Evolutionary conservation across 495 filamentous ascomycete species (phyloP), one percentile per base, ranked within the genome.

Genomic region (Penicillium maclennaniae): DNA sequence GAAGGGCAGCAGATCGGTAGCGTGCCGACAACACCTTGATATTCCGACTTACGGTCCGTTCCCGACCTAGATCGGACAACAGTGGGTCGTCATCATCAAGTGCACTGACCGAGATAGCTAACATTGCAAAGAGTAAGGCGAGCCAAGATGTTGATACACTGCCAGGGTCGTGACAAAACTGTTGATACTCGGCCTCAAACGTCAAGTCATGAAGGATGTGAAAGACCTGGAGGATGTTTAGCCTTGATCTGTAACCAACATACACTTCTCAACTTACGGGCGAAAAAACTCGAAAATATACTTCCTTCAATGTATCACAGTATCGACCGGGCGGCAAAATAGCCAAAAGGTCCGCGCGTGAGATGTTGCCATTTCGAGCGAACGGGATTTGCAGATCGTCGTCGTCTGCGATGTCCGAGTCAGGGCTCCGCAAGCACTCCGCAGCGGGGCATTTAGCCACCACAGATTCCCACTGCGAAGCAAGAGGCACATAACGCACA

Each of bases 201-300:
- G 73, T 76, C 46, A 75, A 60, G 47, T 77, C 76, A 46, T 78
- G 76, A 7, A 79, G 65, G 51, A 77, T 76, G 54, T 74, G 70
- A 27, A 72, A 72, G 17, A 74, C 55, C 68, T 68, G n/a, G 25
- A 21, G 14, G 28, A 8, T 9, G n/a, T n/a, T 52, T 16, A 45
- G 49, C 42, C 26, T 6, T n/a, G 27, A 20, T 25, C 20, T 39
- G 6, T 28, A 34, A 10, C 31, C 14, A 34, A 34, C 8, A 5
- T 14, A 4, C 10, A 34, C 14, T 7, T 34, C 4, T 31, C 10
- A 1, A 14, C 69, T 40, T 63, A 74, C 68, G 31, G 71, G 64
- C 19, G 71, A 74, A 45, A 74, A 72, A 21, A 72, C 69, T 12
- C 63, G 65, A 31, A 74, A 69, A 39, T 74, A 74, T 8, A 71